Conservation (phyloP, 148 eudicot species). For the Fallopia convolvulus region DNA sequence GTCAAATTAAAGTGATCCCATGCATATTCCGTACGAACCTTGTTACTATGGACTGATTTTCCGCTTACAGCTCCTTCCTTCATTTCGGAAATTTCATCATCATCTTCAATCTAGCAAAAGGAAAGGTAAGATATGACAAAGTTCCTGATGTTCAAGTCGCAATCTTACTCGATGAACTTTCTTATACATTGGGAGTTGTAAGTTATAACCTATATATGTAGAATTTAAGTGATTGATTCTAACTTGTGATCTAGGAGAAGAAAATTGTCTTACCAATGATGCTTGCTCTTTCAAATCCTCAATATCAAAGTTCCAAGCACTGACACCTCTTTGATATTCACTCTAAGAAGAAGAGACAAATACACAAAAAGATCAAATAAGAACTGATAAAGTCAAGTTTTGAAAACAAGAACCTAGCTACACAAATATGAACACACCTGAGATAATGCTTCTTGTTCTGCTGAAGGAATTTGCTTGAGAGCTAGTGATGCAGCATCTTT, state of each 20-base stretch:
- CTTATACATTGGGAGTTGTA: no score
- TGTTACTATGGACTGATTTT: conserved; percentile 33
- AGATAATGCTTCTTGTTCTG: conserved; percentile 94
- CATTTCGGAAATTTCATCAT: conserved; percentile 59
- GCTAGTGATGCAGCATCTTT: conserved; percentile 98
- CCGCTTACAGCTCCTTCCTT: conserved; percentile 58
- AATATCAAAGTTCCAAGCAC: conserved; percentile 97
- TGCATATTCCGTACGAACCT: conserved; percentile 25
- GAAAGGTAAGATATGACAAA: conserved; percentile 9
- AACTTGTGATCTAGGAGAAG: background rate
- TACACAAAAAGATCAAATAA: conserved; percentile 1
- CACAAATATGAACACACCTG: conserved; percentile 39
- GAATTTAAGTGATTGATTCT: background rate
- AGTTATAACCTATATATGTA: background rate
- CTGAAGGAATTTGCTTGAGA: conserved; percentile 84
- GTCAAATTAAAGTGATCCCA: background rate
- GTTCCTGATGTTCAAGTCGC: no score
- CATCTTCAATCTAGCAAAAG: conserved; percentile 65
- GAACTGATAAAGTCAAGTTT: no score
- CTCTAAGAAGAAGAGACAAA: conserved; percentile 38
- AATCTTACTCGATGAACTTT: no score
- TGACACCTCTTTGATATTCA: conserved; percentile 96
- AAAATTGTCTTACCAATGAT: conserved; percentile 53
- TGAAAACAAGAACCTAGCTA: background rate
- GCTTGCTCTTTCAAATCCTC: conserved; percentile 92